Conservation (phyloP, 352 stramenopile species). For the Globisporangium lucens region DNA sequence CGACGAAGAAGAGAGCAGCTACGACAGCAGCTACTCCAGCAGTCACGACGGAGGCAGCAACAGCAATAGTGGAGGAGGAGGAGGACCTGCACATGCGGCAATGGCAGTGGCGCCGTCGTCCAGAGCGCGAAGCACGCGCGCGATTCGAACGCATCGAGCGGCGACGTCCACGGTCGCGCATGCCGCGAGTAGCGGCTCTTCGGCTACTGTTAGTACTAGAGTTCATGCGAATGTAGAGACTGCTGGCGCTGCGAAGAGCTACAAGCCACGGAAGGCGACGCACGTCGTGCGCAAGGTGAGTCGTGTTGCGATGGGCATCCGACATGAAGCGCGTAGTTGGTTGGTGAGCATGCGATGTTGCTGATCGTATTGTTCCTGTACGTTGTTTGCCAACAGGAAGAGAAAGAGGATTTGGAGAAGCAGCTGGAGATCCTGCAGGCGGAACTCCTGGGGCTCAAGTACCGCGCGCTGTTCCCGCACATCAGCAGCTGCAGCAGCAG, state of each 20-base stretch:
- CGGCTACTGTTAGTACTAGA: background rate
- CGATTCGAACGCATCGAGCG: background rate
- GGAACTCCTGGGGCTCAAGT: slow-evolving; percentile 25
- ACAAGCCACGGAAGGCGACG: slow-evolving; percentile 6
- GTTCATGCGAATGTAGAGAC: background rate
- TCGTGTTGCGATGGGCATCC: background rate
- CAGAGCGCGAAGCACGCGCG: background rate
- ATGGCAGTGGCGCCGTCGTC: background rate
- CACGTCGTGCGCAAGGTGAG: slow-evolving; percentile 7
- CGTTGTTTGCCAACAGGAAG: slow-evolving; percentile 19
- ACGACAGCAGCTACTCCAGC: background rate
- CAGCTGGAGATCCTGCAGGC: slow-evolving; percentile 29
- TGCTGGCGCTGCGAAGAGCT: background rate
- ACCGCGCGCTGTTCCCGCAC: slow-evolving; percentile 30
- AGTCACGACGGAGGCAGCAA: background rate
- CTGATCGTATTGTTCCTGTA: background rate
- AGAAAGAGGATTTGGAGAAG: slow-evolving; percentile 34
- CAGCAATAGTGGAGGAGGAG: background rate
- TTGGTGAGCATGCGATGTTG: background rate
- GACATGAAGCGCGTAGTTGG: background rate
- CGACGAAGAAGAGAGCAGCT: background rate
- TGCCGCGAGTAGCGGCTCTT: background rate
- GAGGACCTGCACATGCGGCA: background rate
- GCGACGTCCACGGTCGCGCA: background rate
- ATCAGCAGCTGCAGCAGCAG: slow-evolving; percentile 5